Percentiles rank a stretch among this genome's conserved stretches.
phyloP scores from a whole-genome alignment of 2,329 filamentous ascomycete genomes.

The Cryphonectria radicalis region DNA sequence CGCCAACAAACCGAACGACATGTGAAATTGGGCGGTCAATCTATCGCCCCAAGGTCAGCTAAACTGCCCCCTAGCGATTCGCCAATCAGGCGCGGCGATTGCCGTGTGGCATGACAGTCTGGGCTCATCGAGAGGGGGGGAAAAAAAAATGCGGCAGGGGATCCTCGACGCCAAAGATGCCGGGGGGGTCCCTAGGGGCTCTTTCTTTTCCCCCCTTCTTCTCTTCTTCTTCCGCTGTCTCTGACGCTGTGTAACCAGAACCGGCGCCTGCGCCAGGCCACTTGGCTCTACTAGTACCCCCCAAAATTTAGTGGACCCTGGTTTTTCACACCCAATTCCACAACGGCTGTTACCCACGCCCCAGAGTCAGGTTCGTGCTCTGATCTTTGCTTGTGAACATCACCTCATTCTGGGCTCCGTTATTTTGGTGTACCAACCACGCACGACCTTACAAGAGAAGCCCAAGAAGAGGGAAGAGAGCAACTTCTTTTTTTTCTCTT shows the following conservation, averaged over 20 bases:
- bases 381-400: conserved; percentile 16
- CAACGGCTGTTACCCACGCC: conserved; percentile 5
- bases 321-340: neutral
- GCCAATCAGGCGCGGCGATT: conserved; percentile 29
- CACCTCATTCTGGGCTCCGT: neutral
- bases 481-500: neutral
- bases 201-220: neutral
- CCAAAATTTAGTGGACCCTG: neutral
- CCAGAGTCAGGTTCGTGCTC: neutral
- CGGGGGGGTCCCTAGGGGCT: neutral
- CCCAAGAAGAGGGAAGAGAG: neutral
- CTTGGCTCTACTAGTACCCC: neutral
- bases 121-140: conserved; percentile 22
- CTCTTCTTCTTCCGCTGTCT: neutral
- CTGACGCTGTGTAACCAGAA: conserved; percentile 1
- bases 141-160: conserved; percentile 20
- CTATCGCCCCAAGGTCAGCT: conserved; percentile 19
- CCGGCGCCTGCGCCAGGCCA: neutral
- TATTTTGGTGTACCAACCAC: neutral
- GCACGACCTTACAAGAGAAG: neutral
- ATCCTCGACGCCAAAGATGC: neutral
- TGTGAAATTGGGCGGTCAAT: conserved; percentile 26
- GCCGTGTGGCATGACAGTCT: conserved; percentile 28
- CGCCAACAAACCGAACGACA: conserved; percentile 28
- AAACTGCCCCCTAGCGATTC: conserved; percentile 19